Evolutionary conservation across 2,329 filamentous ascomycete genomes (phyloP).

Genomic region (Pestalotiopsis sp.): DNA sequence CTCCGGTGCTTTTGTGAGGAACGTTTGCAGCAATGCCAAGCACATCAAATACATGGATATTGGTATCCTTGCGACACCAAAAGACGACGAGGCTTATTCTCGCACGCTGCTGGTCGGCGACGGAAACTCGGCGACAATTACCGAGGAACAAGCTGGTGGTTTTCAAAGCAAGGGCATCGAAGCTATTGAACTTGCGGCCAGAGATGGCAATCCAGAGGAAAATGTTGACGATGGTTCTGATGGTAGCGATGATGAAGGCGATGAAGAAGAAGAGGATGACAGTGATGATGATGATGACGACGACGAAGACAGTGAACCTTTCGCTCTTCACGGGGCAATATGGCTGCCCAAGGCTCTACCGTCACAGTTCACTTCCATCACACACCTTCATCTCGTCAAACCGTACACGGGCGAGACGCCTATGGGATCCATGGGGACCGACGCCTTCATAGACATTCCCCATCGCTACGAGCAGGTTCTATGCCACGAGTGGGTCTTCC

Average conservation of each 20-base stretch:
- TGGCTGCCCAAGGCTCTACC: background rate
- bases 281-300: background rate
- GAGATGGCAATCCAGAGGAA: no score
- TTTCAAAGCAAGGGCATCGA: background rate
- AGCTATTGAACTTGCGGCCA: background rate
- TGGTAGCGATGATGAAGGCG: background rate
- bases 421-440: background rate
- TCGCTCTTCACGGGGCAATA: background rate
- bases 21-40: conserved; percentile 9
- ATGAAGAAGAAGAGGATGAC: background rate
- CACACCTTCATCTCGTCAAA: conserved; percentile 14
- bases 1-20: conserved; percentile 9
- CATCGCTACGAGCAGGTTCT: conserved; percentile 8
- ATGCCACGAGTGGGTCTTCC: conserved; percentile 3
- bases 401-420: background rate
- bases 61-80: conserved; percentile 7
- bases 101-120: background rate
- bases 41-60: conserved; percentile 9
- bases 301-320: background rate
- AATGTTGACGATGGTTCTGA: background rate
- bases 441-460: background rate
- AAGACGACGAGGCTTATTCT: conserved; percentile 3
- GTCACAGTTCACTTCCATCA: background rate
- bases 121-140: background rate
- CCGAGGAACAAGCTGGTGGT: background rate